Evolutionary conservation across 352 stramenopile species (phyloP).

Genomic region (Globisporangium perplexum): DNA sequence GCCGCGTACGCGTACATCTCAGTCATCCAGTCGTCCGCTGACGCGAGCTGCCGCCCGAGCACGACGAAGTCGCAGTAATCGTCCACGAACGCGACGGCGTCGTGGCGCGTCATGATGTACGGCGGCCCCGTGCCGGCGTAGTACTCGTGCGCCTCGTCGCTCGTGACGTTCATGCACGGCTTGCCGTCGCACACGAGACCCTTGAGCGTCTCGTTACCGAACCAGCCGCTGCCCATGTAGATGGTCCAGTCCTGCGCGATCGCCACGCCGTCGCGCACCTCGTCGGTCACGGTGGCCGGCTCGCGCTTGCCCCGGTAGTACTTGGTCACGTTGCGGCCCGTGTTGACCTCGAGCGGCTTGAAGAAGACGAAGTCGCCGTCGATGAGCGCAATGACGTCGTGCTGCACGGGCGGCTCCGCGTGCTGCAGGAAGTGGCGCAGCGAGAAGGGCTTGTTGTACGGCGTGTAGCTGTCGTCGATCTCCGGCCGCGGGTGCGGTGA

Average conservation of each 20-base stretch:
- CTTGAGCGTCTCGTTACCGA: constrained; percentile 14
- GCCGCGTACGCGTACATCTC: constrained; percentile 55
- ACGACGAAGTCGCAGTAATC: constrained; percentile 23
- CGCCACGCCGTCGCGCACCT: constrained; percentile 28
- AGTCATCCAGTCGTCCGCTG: constrained; percentile 34
- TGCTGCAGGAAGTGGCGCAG: constrained; percentile 22
- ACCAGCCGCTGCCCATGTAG: constrained; percentile 37
- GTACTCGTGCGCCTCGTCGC: constrained; percentile 31
- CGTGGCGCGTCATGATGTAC: constrained; percentile 40
- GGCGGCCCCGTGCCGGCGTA: constrained; percentile 42
- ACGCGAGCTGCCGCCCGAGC: constrained; percentile 8
- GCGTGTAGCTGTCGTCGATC: constrained; percentile 16
- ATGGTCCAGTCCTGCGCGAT: constrained; percentile 47
- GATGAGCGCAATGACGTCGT: constrained; percentile 19
- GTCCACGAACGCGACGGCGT: constrained; percentile 13
- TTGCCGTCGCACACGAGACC: constrained; percentile 33
- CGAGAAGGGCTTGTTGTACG: constrained; percentile 24
- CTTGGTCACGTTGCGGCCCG: constrained; percentile 25
- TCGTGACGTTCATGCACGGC: constrained; percentile 24
- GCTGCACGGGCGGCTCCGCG: constrained; percentile 16
- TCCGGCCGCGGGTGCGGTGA: constrained; percentile 12
- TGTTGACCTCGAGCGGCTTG: constrained; percentile 25
- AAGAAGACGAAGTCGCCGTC: constrained; percentile 16
- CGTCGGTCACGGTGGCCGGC: constrained; percentile 26
- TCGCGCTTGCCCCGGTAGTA: constrained; percentile 36